Evolutionary conservation across 805 yeast genomes (phyloP).

Genomic region (Wickerhamiella nectarea): DNA sequence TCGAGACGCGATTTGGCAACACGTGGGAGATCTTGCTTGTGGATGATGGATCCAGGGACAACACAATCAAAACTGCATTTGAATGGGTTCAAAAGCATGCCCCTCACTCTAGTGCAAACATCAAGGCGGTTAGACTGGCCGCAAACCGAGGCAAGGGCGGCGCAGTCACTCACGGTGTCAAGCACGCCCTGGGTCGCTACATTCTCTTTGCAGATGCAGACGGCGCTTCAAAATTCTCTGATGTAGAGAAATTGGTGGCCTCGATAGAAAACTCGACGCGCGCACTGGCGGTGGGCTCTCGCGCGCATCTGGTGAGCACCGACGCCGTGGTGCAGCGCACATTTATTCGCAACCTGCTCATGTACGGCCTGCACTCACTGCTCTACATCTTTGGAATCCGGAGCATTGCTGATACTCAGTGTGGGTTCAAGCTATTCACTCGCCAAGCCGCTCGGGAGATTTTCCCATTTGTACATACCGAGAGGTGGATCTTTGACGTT

Average conservation of each 20-base stretch:
- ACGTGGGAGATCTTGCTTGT: constrained; percentile 70
- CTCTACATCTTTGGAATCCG: constrained; percentile 83
- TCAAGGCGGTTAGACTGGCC: constrained; percentile 58
- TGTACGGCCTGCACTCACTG: constrained; percentile 82
- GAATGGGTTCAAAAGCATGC: constrained; percentile 30
- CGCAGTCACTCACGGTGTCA: constrained; percentile 88
- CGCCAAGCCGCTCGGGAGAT: constrained; percentile 47
- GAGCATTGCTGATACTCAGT: constrained; percentile 82
- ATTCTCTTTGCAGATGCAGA: constrained; percentile 93
- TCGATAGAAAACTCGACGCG: constrained; percentile 30
- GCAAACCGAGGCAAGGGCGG: constrained; percentile 91
- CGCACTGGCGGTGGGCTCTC: constrained; percentile 73
- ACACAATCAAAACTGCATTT: constrained; percentile 61
- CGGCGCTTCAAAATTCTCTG: constrained; percentile 79
- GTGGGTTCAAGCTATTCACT: constrained; percentile 91
- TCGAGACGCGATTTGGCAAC: constrained; percentile 28
- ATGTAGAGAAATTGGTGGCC: constrained; percentile 39
- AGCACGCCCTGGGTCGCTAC: constrained; percentile 56
- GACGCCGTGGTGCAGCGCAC: constrained; percentile 95
- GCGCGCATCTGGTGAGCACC: constrained; percentile 93
- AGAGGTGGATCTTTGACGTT: constrained; percentile 97
- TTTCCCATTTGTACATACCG: constrained; percentile 88
- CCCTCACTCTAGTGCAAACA: constrained; percentile 33
- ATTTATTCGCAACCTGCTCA: constrained; percentile 71
- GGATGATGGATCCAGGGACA: constrained; percentile 85